Evolutionary conservation across 1,284 basidiomycete genomes (phyloP), one percentile per base, ranked within the genome.

Genomic region (Boletus semigastroideus): DNA sequence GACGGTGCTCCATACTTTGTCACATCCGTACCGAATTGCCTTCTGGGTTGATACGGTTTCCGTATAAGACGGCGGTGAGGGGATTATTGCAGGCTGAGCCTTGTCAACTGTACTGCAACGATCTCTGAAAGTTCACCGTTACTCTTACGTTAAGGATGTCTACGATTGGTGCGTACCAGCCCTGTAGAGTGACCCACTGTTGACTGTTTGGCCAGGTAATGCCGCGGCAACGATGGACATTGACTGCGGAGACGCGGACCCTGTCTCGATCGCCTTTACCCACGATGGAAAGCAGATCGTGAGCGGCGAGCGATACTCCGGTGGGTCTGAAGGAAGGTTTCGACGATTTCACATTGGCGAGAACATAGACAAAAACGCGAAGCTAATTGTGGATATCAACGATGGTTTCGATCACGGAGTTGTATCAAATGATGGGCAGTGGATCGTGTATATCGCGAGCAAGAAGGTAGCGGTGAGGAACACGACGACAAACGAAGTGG

Each of bases 401-500:
- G 28, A 53, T 17, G 33, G 14, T 11, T 8, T 38, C 1, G 11
- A n/a, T 20, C 16, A 22, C 14, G 40, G 7, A 1, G 28, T 12
- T 1, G 13, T 49, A 13, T 55, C 52, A 0, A 53, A 27, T 3
- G 52, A 55, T 49, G 52, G 44, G 3, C 33, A 16, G 33, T 48
- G 52, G 52, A 54, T 54, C 37, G 37, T 52, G 30, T 40, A 19
- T 10, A 60, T 51, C 37, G 12, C 8, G 6, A 41, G 28, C 9
- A 51, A 36, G 4, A 36, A 9, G 25, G 53, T 56, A 33, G 11
- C 17, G 17, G 38, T 56, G 28, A 55, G 16, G 38, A 52, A 56
- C 36, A 52, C 27, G 48, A 19, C 22, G 7, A 55, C 38, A 19
- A 12, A 41, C 6, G 38, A 56, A n/a, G 46, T 30, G 7, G 6